These are phyloP conservation scores for Dactylellina leptospora DNA, from an alignment of 2,329 filamentous ascomycete species.

Conservation along the genomic window DNA sequence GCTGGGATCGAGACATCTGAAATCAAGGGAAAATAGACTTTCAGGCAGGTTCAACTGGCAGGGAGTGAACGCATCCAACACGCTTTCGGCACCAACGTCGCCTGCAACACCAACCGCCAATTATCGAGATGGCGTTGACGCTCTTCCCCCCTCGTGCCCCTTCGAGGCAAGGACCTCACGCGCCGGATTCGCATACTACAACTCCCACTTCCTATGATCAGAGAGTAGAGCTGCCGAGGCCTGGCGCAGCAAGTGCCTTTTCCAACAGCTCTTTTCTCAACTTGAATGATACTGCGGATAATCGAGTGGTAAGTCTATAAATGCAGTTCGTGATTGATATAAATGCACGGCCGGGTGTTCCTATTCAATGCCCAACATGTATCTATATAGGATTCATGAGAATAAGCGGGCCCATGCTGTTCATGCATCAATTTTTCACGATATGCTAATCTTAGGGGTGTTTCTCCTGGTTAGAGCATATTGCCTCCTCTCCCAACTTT, in stretches of 20 bases:
- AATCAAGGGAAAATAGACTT: neutral
- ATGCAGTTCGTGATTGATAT: conserved; percentile 2
- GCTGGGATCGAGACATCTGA: neutral
- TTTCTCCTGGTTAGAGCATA: conserved; percentile 21
- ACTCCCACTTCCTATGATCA: conserved; percentile 20
- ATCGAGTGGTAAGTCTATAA: conserved; percentile 47
- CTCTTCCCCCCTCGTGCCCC: conserved; percentile 50
- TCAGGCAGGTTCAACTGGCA: conserved; percentile 35
- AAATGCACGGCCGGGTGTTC: neutral
- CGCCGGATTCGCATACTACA: conserved; percentile 33
- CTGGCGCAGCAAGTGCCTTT: conserved; percentile 15
- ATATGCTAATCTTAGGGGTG: conserved; percentile 5
- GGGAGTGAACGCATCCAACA: conserved; percentile 32
- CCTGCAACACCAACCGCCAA: conserved; percentile 23
- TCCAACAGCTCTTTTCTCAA: conserved; percentile 16
- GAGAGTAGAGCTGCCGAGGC: conserved; percentile 2
- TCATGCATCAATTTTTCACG: neutral
- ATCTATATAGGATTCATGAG: neutral
- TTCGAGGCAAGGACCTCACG: conserved; percentile 47
- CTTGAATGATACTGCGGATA: conserved; percentile 18
- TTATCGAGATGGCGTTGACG: conserved; percentile 45
- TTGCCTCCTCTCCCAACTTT: conserved; percentile 44
- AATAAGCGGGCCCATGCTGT: neutral
- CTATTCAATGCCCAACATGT: conserved; percentile 7
- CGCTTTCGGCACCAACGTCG: conserved; percentile 12